Conservation (phyloP, 257 asterid genomes). For the Solanum paucissectum region DNA sequence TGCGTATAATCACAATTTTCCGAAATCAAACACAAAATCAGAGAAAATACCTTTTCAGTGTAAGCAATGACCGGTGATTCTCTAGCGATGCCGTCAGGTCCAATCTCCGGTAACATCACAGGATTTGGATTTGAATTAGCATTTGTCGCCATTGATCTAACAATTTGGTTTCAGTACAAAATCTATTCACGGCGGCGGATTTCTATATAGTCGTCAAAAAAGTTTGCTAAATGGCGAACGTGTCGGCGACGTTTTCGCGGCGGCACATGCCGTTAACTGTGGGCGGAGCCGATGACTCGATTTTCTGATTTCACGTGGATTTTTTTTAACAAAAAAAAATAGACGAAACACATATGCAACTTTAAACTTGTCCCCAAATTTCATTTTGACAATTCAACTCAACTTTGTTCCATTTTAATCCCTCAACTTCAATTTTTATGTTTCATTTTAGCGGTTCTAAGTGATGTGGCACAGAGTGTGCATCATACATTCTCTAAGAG, state of each 20-base stretch:
- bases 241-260: neutral
- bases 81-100: constrained; percentile 80
- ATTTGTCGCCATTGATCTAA: constrained; percentile 27
- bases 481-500: no score
- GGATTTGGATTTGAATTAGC: constrained; percentile 18
- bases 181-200: neutral
- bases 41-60: constrained; percentile 58
- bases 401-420: no score
- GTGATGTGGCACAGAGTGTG: no score
- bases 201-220: neutral
- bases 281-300: neutral
- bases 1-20: neutral
- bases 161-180: neutral
- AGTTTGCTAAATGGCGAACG: neutral
- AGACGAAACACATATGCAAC: no score
- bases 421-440: no score
- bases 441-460: no score
- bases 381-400: no score
- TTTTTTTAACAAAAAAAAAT: neutral
- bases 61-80: constrained; percentile 84
- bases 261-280: neutral
- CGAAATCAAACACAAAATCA: neutral
- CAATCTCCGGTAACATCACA: constrained; percentile 61
- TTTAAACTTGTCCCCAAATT: no score
- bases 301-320: neutral